phyloP scores from a whole-genome alignment of 73 alveolate genomes.

The Durusdinium trenchii region DNA sequence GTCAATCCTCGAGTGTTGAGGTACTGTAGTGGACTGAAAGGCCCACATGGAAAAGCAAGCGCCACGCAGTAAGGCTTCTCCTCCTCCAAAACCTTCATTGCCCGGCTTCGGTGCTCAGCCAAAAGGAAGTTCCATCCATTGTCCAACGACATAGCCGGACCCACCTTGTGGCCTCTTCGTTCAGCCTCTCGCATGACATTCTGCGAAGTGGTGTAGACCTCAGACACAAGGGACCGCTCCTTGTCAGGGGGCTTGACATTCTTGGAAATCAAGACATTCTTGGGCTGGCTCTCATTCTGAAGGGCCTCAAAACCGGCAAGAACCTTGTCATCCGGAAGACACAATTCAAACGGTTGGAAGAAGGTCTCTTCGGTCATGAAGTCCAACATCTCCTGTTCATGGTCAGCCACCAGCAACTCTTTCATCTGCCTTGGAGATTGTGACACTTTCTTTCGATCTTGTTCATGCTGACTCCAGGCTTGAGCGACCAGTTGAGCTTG shows the following conservation, averaged over 20 bases:
- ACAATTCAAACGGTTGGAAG: too few relatives aligned
- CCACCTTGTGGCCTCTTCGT: neutral
- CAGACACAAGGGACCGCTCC: neutral
- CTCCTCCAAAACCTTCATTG: neutral
- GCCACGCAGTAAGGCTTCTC: neutral
- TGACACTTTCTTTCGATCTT: neutral
- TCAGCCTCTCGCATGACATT: neutral
- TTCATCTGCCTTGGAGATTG: neutral
- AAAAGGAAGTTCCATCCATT: neutral
- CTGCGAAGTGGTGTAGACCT: neutral
- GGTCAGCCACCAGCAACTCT: neutral
- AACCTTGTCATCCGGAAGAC: too few relatives aligned
- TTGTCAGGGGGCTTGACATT: too few relatives aligned
- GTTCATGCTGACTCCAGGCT: neutral
- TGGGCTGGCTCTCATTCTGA: too few relatives aligned
- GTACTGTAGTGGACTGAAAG: neutral
- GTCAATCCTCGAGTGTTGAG: neutral
- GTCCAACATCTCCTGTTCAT: neutral
- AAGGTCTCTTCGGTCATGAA: neutral
- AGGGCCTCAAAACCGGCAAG: too few relatives aligned
- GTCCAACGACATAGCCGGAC: neutral
- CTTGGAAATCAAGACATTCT: too few relatives aligned
- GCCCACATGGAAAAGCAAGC: neutral
- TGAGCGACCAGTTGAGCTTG: neutral
- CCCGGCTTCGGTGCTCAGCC: neutral